phyloP scores from a whole-genome alignment of 169 alveolate genomes.

The Plasmodium chabaudi region DNA sequence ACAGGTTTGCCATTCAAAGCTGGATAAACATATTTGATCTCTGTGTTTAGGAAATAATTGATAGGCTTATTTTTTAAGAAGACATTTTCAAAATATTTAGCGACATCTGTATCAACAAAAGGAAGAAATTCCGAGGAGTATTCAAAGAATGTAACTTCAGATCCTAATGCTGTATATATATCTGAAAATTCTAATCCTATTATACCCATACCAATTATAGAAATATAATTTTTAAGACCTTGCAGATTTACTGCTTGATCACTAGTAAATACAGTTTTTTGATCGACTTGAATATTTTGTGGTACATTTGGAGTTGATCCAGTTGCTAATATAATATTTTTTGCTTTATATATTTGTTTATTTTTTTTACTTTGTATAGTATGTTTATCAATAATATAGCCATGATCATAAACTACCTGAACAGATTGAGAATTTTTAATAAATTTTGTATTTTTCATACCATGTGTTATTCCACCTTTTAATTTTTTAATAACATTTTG shows the following conservation, averaged over 20 bases:
- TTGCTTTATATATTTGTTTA: slow-evolving; percentile 49
- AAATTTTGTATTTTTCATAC: slow-evolving; percentile 46
- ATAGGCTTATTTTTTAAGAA: slow-evolving; percentile 53
- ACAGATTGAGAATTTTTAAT: slow-evolving; percentile 56
- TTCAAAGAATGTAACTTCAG: slow-evolving; percentile 78
- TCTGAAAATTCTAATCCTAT: slow-evolving; percentile 82
- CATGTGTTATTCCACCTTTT: slow-evolving; percentile 29
- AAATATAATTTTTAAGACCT: slow-evolving; percentile 52
- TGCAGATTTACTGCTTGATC: slow-evolving; percentile 77
- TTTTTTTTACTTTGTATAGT: slow-evolving; percentile 53
- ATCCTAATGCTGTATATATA: slow-evolving; percentile 78
- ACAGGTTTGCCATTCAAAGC: slow-evolving; percentile 23
- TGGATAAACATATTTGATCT: slow-evolving; percentile 53
- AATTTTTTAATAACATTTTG: slow-evolving; percentile 20
- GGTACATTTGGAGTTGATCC: slow-evolving; percentile 81
- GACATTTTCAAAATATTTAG: slow-evolving; percentile 71
- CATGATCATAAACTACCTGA: slow-evolving; percentile 73
- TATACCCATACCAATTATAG: slow-evolving; percentile 80
- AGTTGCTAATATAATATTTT: slow-evolving; percentile 79
- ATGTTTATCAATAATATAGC: slow-evolving; percentile 43
- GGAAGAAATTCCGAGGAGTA: slow-evolving; percentile 78
- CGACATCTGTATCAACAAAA: slow-evolving; percentile 76
- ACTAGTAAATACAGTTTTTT: slow-evolving; percentile 77
- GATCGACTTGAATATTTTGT: slow-evolving; percentile 65
- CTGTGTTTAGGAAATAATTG: slow-evolving; percentile 42